These are phyloP conservation scores for Trichomonas tenax DNA, from an alignment of 208 protist species.

Conservation along the genomic window DNA sequence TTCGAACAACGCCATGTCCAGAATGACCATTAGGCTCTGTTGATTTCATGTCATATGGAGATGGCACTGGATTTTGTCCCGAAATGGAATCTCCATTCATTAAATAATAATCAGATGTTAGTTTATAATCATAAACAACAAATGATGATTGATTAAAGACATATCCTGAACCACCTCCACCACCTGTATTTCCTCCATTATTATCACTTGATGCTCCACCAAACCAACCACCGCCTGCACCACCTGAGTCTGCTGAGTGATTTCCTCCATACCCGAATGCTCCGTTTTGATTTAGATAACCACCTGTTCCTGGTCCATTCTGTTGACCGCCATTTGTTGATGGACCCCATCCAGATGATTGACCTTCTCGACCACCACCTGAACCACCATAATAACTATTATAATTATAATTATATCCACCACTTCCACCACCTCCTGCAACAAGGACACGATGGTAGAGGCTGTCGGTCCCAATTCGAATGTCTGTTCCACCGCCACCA, in stretches of 20 bases:
- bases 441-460: neutral
- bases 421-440: neutral
- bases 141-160: neutral
- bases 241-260: neutral
- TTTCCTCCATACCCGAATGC: neutral
- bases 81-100: neutral
- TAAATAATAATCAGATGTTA: neutral
- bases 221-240: neutral
- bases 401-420: neutral
- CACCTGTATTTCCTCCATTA: neutral
- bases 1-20: neutral
- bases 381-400: neutral
- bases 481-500: neutral
- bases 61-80: neutral
- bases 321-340: neutral
- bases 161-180: neutral
- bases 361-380: neutral
- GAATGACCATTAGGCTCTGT: neutral
- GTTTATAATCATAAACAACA: neutral
- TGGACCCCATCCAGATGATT: neutral
- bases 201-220: neutral
- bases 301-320: neutral
- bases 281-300: neutral
- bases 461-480: neutral
- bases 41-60: neutral